Evolutionary conservation across 306 rosid species (phyloP).

Genomic region (Vachellia pachyceras): DNA sequence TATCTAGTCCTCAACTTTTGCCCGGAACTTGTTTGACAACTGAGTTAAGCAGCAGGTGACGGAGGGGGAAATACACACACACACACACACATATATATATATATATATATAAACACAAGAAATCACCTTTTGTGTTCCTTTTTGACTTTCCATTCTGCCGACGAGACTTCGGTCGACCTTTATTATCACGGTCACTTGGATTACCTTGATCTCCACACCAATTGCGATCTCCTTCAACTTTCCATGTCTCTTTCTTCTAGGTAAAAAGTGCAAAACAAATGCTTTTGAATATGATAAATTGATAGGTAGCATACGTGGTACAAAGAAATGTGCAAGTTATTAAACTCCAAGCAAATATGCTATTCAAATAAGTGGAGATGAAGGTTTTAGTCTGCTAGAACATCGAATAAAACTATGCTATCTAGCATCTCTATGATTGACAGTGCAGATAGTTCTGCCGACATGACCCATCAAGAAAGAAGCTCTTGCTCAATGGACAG

Average conservation of each 20-base stretch:
- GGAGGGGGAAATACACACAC: constrained; percentile 22
- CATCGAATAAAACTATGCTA: constrained; percentile 13
- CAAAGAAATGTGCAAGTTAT: background rate
- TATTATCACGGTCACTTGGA: constrained; percentile 47
- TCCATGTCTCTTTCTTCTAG: constrained; percentile 59
- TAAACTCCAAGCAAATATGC: constrained; percentile 24
- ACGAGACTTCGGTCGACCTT: constrained; percentile 56
- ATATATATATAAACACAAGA: constrained; percentile 8
- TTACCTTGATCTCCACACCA: constrained; percentile 40
- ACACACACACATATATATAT: no score
- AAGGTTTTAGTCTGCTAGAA: background rate
- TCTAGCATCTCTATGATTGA: constrained; percentile 14
- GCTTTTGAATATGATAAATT: constrained; percentile 11
- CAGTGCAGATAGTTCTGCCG: constrained; percentile 2
- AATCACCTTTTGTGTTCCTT: constrained; percentile 68
- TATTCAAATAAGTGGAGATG: constrained; percentile 17
- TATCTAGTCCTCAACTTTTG: constrained; percentile 13
- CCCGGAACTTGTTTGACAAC: constrained; percentile 13
- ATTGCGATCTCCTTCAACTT: constrained; percentile 35
- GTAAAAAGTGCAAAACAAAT: constrained; percentile 30
- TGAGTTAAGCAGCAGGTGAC: background rate
- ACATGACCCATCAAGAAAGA: background rate
- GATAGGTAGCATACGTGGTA: constrained; percentile 5
- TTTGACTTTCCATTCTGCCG: constrained; percentile 50
- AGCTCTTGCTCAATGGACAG: constrained; percentile 3